These are phyloP conservation scores for Chytriomyces hyalinus DNA, from an alignment of 192 early-diverging fungal species.

Conservation along the genomic window DNA sequence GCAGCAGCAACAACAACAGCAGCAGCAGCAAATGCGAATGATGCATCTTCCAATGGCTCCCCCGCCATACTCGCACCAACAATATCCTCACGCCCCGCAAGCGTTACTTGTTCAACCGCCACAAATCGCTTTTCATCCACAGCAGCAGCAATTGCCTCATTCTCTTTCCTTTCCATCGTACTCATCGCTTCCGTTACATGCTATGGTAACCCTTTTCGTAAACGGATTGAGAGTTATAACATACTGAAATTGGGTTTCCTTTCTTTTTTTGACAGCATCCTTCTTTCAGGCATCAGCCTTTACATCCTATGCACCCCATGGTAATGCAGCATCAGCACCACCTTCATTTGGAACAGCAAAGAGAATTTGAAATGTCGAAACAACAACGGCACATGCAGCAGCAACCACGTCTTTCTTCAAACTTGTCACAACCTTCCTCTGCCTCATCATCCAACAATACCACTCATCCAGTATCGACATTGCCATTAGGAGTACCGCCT, in stretches of 20 bases:
- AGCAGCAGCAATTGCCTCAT: background rate
- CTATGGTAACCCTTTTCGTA: background rate
- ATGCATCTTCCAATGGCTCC: conserved; percentile 12
- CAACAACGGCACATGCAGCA: background rate
- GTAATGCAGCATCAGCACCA: background rate
- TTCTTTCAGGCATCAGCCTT: background rate
- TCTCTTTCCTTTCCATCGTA: background rate
- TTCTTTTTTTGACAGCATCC: background rate
- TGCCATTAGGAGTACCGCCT: too few relatives aligned
- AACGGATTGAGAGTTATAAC: background rate
- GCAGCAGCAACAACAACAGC: conserved; percentile 12
- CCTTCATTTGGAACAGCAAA: too few relatives aligned
- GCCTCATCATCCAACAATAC: too few relatives aligned
- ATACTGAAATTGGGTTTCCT: background rate
- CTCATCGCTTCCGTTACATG: too few relatives aligned
- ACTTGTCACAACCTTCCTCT: too few relatives aligned
- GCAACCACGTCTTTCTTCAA: too few relatives aligned
- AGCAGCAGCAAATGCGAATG: background rate
- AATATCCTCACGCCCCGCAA: conserved; percentile 5
- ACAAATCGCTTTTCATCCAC: background rate
- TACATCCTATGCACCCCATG: background rate
- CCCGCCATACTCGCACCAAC: background rate
- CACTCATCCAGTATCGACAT: too few relatives aligned
- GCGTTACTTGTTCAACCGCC: conserved; percentile 5
- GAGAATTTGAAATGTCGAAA: background rate